Evolutionary conservation across 257 asterid genomes (phyloP).

Genomic region (Plectranthus barbatus): DNA sequence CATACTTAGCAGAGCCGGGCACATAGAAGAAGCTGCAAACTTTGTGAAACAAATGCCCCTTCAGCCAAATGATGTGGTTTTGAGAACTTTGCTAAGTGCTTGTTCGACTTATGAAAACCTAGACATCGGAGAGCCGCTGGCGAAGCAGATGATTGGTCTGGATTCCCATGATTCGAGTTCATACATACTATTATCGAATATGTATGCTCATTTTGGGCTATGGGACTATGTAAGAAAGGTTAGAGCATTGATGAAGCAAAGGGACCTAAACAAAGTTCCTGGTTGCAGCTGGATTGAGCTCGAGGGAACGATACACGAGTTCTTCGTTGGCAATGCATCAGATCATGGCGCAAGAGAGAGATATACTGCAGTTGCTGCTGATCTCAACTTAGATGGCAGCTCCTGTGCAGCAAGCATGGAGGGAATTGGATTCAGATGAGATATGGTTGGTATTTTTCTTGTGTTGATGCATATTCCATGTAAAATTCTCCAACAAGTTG

Average conservation of each 20-base stretch:
- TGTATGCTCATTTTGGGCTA: slow-evolving; percentile 61
- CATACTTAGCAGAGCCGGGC: slow-evolving; percentile 67
- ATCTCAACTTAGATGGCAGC: background rate
- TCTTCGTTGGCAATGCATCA: slow-evolving; percentile 53
- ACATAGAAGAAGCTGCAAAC: slow-evolving; percentile 48
- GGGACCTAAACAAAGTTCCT: slow-evolving; percentile 49
- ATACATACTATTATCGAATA: slow-evolving; percentile 59
- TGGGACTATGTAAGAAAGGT: slow-evolving; percentile 62
- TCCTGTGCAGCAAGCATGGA: slow-evolving; percentile 1
- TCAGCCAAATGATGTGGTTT: slow-evolving; percentile 63
- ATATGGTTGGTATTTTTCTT: background rate
- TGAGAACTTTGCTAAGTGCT: slow-evolving; percentile 59
- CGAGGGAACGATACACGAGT: slow-evolving; percentile 69
- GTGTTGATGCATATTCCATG: slow-evolving; percentile 9
- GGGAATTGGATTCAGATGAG: background rate
- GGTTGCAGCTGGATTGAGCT: slow-evolving; percentile 86
- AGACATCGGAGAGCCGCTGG: slow-evolving; percentile 47
- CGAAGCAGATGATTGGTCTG: slow-evolving; percentile 37
- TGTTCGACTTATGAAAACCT: slow-evolving; percentile 51
- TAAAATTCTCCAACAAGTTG: slow-evolving; percentile 14
- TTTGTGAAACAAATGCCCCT: slow-evolving; percentile 66
- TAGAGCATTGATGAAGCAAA: slow-evolving; percentile 55
- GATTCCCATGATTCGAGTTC: slow-evolving; percentile 52
- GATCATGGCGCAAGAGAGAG: slow-evolving; percentile 31
- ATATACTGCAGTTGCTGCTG: slow-evolving; percentile 16